Conservation (phyloP, 2,329 filamentous ascomycete genomes). For the Epichloe gansuensis region DNA sequence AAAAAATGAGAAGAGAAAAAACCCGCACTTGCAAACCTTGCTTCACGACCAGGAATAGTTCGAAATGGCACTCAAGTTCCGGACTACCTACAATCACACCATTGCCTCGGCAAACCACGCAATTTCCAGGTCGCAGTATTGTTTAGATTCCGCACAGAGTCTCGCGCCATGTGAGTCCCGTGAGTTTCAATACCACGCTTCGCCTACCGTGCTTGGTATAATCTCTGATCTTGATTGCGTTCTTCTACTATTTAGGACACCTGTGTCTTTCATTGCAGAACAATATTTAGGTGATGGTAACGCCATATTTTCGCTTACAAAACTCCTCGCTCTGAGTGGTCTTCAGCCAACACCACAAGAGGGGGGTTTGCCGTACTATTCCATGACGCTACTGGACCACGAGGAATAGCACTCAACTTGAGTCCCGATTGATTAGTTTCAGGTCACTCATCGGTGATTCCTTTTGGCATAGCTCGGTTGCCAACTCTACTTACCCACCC, state of each 20-base stretch:
- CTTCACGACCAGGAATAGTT: background rate
- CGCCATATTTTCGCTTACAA: slow-evolving; percentile 3
- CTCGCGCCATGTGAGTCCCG: background rate
- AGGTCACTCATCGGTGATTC: too few relatives aligned
- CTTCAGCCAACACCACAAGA: background rate
- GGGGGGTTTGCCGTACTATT: background rate
- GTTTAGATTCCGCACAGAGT: background rate
- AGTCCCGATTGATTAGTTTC: too few relatives aligned
- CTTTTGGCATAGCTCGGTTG: background rate
- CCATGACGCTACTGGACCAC: background rate
- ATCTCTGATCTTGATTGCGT: too few relatives aligned
- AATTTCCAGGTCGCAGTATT: background rate
- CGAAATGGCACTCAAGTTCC: background rate
- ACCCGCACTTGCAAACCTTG: background rate
- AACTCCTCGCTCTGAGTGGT: background rate
- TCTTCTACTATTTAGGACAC: background rate
- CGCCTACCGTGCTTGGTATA: background rate
- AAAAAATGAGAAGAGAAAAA: background rate
- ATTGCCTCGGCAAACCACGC: background rate
- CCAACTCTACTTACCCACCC: background rate
- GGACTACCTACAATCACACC: background rate
- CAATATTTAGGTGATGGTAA: slow-evolving; percentile 1
- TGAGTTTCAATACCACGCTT: background rate
- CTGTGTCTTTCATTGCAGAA: background rate
- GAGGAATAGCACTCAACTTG: too few relatives aligned